These are phyloP conservation scores for Globisporangium echinulatum DNA, from an alignment of 352 stramenopile genomes.

Conservation along the genomic window DNA sequence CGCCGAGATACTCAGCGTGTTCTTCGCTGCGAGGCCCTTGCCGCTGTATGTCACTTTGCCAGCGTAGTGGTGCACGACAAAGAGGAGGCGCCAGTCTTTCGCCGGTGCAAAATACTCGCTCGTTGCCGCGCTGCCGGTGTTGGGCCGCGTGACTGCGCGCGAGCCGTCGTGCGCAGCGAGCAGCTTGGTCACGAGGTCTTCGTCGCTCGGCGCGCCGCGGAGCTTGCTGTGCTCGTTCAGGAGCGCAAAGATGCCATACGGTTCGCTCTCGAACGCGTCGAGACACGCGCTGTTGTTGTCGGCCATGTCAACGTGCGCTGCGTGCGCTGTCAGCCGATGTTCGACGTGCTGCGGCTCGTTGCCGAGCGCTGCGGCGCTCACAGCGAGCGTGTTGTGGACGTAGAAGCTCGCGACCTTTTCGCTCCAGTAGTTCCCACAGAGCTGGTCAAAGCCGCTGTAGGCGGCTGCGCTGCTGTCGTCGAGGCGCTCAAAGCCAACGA, in stretches of 20 bases:
- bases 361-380: slow-evolving; percentile 51
- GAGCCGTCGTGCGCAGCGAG: slow-evolving; percentile 64
- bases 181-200: slow-evolving; percentile 76
- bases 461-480: slow-evolving; percentile 17
- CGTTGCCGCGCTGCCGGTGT: slow-evolving; percentile 43
- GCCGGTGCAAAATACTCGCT: slow-evolving; percentile 64
- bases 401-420: slow-evolving; percentile 82
- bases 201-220: slow-evolving; percentile 49
- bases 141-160: slow-evolving; percentile 40
- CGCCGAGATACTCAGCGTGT: slow-evolving; percentile 66
- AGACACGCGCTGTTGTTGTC: slow-evolving; percentile 60
- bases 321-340: slow-evolving; percentile 45
- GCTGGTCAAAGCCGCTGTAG: slow-evolving; percentile 68
- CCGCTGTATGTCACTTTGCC: slow-evolving; percentile 75
- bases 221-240: slow-evolving; percentile 65
- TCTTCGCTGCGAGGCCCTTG: slow-evolving; percentile 60
- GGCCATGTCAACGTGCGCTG: slow-evolving; percentile 38
- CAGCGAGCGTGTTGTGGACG: slow-evolving; percentile 64
- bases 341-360: slow-evolving; percentile 62
- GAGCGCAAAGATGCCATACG: slow-evolving; percentile 68
- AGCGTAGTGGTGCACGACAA: slow-evolving; percentile 66
- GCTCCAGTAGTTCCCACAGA: slow-evolving; percentile 84
- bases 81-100: slow-evolving; percentile 72
- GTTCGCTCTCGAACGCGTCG: slow-evolving; percentile 62
- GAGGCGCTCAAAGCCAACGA: slow-evolving; percentile 67